phyloP scores from a whole-genome alignment of 2,329 filamentous ascomycete genomes.

The Aspergillus alliaceus region DNA sequence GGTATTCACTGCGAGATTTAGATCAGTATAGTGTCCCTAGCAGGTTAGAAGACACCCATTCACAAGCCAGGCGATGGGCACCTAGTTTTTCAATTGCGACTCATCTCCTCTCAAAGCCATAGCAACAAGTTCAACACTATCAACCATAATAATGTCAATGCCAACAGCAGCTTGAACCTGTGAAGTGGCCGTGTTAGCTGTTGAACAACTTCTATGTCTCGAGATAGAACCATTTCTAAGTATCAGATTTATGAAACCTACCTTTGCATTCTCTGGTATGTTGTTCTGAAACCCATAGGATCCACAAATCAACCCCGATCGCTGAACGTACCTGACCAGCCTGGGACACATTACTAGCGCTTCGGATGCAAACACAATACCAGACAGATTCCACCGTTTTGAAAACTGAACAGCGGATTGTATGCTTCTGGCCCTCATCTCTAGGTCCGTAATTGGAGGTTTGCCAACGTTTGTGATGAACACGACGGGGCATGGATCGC shows the following conservation, averaged over 20 bases:
- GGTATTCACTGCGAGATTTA: too few species aligned
- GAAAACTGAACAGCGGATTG: constrained; percentile 42
- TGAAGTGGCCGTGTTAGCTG: not conserved
- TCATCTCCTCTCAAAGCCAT: constrained; percentile 1
- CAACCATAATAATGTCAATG: constrained; percentile 22
- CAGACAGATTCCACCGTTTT: constrained; percentile 36
- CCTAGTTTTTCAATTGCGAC: not conserved
- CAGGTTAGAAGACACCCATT: too few species aligned
- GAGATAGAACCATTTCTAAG: not conserved
- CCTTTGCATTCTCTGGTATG: constrained; percentile 8
- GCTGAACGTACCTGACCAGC: constrained; percentile 36
- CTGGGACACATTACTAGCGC: constrained; percentile 37
- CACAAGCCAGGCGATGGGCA: too few species aligned
- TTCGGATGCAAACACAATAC: constrained; percentile 39
- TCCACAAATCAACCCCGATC: constrained; percentile 32
- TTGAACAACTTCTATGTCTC: constrained; percentile 12
- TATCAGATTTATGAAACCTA: not conserved
- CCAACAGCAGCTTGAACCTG: constrained; percentile 23
- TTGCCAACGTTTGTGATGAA: constrained; percentile 31
- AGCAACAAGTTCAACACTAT: constrained; percentile 21
- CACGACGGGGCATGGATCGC: constrained; percentile 22
- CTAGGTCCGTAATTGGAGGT: constrained; percentile 22
- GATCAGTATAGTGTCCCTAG: too few species aligned
- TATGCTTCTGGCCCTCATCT: constrained; percentile 35
- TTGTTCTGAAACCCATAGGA: constrained; percentile 38